A percentile compares a stretch with the other conserved stretches of the same genome.
Conservation (phyloP, 1,139 yeast species). For the Kodamaea sp. region DNA sequence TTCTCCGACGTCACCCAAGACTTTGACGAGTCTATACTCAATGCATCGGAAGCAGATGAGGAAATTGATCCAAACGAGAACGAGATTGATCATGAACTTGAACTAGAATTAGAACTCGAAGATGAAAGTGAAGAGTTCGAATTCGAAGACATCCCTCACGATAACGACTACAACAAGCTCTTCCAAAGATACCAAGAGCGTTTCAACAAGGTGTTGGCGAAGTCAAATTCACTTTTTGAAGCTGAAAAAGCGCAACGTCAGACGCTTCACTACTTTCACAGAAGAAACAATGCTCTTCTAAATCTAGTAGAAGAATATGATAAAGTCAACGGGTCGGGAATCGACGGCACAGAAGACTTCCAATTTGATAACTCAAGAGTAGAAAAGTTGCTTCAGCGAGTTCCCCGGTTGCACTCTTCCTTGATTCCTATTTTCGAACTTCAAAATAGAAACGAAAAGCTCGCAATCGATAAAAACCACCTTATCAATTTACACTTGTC, state of each 20-base stretch:
- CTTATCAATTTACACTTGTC: slow-evolving; percentile 19
- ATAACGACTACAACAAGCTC: slow-evolving; percentile 23
- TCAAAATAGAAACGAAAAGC: slow-evolving; percentile 1
- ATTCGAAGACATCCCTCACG: slow-evolving; percentile 1
- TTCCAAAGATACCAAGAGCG: slow-evolving; percentile 30
- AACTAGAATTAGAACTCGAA: background rate
- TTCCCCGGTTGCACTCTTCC: slow-evolving; percentile 8
- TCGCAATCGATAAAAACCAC: slow-evolving; percentile 9
- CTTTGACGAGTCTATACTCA: no score
- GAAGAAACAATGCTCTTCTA: slow-evolving; percentile 42
- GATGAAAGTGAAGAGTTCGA: slow-evolving; percentile 1
- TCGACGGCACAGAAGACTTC: slow-evolving; percentile 1
- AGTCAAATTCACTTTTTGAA: slow-evolving; percentile 29
- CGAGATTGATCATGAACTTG: background rate
- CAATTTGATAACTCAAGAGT: background rate
- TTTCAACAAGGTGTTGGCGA: slow-evolving; percentile 24
- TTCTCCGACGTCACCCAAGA: background rate
- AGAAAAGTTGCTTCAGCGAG: slow-evolving; percentile 3
- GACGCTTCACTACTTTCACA: slow-evolving; percentile 34
- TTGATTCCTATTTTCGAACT: slow-evolving; percentile 7
- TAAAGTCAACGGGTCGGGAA: slow-evolving; percentile 1
- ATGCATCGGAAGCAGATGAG: background rate
- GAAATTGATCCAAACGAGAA: no score
- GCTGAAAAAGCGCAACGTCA: slow-evolving; percentile 38
- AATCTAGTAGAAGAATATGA: slow-evolving; percentile 29